Evolutionary conservation across 2,329 filamentous ascomycete genomes (phyloP), one percentile per base, ranked within the genome.

Genomic region (Bipolaris sorokiniana): DNA sequence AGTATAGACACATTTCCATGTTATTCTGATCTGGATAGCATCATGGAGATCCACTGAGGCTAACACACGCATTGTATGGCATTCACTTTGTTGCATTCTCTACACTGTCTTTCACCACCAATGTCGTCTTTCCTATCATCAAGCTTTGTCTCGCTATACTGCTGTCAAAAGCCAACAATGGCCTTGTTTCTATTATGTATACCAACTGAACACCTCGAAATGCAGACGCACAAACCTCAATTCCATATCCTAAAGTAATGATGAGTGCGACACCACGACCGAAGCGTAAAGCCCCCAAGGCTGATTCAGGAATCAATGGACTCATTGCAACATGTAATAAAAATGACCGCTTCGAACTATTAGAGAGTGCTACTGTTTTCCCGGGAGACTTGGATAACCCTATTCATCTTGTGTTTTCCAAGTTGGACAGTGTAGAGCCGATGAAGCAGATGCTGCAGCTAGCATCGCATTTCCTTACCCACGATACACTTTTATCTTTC

Each of bases 401-500:
- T 2, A 68, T 77, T 20, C 73, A 76, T 58, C 64, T 69, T 22
- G 58, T 75, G 1, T 75, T 76, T 37, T 54, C 54, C 28, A 69
- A 64, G 37, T 51, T 65, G 11, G 52, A 67, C 18, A 38, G 49
- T 10, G 37, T 61, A 37, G 44, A 48, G 20, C 59, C 60, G 9
- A 48, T 72, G 44, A 51, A 61, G 7, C 69, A 68, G 37, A 60
- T 64, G 47, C 64, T 76, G 26, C 69, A 61, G 20, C 62, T 76
- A 13, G 74, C 73, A 18, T 75, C 74, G 3, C 70, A 72, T 22
- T 74, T 74, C 40, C 60, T 76, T n/a, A 47, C 63, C 7, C 55
- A 69, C 22, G 68, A 73, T 18, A 61, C 65, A 10, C 53, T 71
- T 16, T 61, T 76, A 5, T 59, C 63, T 34, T 76, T 73, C 51